Base-by-base conservation (phyloP, 192 early-diverging fungal species). In the Backusella luteola region DNA sequence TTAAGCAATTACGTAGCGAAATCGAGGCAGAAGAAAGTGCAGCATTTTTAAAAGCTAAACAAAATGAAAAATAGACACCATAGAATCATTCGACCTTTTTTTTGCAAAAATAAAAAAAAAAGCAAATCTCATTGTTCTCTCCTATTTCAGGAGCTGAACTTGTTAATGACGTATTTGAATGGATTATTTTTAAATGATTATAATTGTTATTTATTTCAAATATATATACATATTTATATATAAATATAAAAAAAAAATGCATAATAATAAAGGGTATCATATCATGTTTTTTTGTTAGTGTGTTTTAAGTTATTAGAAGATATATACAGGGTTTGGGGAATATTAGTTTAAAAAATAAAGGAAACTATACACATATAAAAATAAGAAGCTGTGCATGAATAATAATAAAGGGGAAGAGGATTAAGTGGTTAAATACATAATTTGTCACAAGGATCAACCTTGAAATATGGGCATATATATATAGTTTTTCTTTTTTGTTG, bases 1-100 rank as follows among this genome's bases (percentile, higher is more conserved):
- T 82, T 6, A 44, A 73, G 32, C 56, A 79, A 34, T 56, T 79
- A 46, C 73, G 81, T 34, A 66, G 44, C 11, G 74, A 76, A 35
- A 73, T 69, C 8, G 81, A 82, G 73, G 74, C 68, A 32, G 77
- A 82, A 71, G 81, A 82, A 73, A 75, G 74, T 34, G 74, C 44
- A 32, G 77, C 75, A 12, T 73, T 82, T 32, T 75, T 76, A 41
- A 70, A 73, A 23, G 81, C 81, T 3, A 80, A 76, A 34, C 49
- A 80, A 42, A 66, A 59, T 4, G 53, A 59, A 59, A 59, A 26
- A 59, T 23, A 23, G 17, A 49, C 46, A 49, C 46, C 46, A 49
- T 49, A 44, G 42, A 44, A 17, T 4, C 42, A 44, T 17, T 14
- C 8, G 38, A 39, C 1, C 6, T 49, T 19, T 17, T 19, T 49